Conservation (phyloP, 2,329 filamentous ascomycete genomes). For the Hypoxylon sp. region DNA sequence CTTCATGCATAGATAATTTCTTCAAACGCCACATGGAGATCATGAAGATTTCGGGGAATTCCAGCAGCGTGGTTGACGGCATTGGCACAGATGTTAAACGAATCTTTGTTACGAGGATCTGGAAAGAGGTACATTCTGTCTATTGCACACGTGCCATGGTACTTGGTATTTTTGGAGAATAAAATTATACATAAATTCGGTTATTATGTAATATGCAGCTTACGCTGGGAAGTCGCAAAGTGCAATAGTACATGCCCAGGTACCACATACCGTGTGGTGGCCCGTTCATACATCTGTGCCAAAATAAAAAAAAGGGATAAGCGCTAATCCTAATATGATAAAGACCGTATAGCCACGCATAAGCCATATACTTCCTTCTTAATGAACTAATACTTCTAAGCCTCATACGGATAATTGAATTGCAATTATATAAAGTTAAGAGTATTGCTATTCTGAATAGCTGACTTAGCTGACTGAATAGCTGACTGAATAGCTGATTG, state of each 20-base stretch:
- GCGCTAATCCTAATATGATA: no score
- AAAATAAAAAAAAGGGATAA: no score
- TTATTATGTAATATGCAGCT: slow-evolving; percentile 15
- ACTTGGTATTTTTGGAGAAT: slow-evolving; percentile 15
- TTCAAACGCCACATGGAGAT: slow-evolving; percentile 18
- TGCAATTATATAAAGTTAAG: no score
- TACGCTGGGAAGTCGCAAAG: neutral
- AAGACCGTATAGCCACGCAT: no score
- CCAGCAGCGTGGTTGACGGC: slow-evolving; percentile 17
- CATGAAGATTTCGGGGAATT: neutral
- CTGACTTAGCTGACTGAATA: no score
- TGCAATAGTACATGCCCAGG: neutral
- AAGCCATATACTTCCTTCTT: no score
- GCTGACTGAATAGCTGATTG: no score
- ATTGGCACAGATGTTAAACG: slow-evolving; percentile 12
- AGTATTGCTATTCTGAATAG: no score
- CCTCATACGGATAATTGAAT: no score
- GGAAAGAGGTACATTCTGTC: neutral
- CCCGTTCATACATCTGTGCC: no score
- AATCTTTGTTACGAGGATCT: slow-evolving; percentile 6
- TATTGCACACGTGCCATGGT: slow-evolving; percentile 24
- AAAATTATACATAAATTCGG: neutral
- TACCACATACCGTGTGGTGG: no score
- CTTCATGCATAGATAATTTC: neutral
- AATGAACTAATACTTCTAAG: no score